A percentile compares a stretch with the other conserved stretches of the same genome.
These are phyloP conservation scores for Silene coronaria DNA, from an alignment of 179 eudicot genomes.

Conservation along the genomic window DNA sequence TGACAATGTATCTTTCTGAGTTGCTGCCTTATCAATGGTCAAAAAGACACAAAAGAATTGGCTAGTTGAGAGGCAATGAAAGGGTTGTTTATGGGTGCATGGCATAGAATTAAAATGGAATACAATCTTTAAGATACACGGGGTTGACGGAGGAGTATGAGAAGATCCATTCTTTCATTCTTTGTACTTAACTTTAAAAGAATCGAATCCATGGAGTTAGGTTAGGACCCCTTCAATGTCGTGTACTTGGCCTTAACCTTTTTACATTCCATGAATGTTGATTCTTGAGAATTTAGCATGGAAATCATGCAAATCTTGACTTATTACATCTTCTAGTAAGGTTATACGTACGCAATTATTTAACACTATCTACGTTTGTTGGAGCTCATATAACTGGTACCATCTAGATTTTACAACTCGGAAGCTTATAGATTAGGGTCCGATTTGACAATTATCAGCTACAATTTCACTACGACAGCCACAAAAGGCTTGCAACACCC, in stretches of 20 bases:
- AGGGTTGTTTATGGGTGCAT: constrained; percentile 17
- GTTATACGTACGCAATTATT: no score
- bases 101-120: constrained; percentile 13
- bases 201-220: constrained; percentile 24
- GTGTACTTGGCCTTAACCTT: constrained; percentile 9
- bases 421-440: no score
- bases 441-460: no score
- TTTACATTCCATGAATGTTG: constrained; percentile 21
- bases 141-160: background rate
- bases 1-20: background rate
- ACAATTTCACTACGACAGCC: no score
- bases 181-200: constrained; percentile 19
- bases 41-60: constrained; percentile 1
- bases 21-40: constrained; percentile 11
- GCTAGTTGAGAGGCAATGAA: background rate
- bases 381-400: no score
- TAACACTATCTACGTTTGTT: no score
- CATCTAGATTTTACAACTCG: no score
- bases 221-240: constrained; percentile 13
- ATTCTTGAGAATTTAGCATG: background rate
- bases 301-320: no score
- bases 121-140: background rate
- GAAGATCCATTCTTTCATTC: constrained; percentile 15
- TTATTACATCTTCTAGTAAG: no score
- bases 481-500: no score